Evolutionary conservation across 768 basidiomycete species (phyloP).

Genomic region (Boletus tomentosulus): DNA sequence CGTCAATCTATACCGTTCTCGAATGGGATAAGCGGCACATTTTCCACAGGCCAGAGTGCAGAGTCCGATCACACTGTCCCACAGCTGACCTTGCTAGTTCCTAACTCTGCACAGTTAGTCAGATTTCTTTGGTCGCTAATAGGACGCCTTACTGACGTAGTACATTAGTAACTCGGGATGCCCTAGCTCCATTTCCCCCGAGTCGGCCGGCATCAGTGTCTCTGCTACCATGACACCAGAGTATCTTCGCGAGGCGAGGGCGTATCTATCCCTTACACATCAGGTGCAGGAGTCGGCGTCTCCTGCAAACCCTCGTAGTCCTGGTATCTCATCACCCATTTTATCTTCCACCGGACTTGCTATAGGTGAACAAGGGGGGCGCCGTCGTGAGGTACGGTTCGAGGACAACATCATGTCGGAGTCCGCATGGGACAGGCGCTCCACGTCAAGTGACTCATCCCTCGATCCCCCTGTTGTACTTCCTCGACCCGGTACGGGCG

Average conservation of each 20-base stretch:
- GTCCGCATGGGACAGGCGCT: conserved; percentile 27
- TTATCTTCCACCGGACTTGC: conserved; percentile 31
- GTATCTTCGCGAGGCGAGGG: conserved; percentile 31
- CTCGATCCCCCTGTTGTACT: conserved; percentile 21
- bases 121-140: not conserved
- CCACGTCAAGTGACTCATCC: conserved; percentile 28
- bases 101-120: conserved; percentile 10
- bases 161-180: conserved; percentile 20
- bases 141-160: conserved; percentile 1
- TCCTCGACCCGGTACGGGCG: conserved; percentile 10
- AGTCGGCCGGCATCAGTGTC: conserved; percentile 29
- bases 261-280: conserved; percentile 30
- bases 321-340: conserved; percentile 24
- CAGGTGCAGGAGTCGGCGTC: conserved; percentile 11
- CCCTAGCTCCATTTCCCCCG: conserved; percentile 32
- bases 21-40: conserved; percentile 7
- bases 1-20: conserved; percentile 6
- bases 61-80: conserved; percentile 16
- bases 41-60: conserved; percentile 4
- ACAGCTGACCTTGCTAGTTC: conserved; percentile 28
- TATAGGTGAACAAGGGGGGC: conserved; percentile 23
- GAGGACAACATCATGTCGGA: conserved; percentile 32
- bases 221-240: conserved; percentile 32
- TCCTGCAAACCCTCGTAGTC: conserved; percentile 15
- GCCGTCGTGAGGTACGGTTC: conserved; percentile 32